Percentiles rank a stretch among this genome's conserved stretches.
Evolutionary conservation across 495 filamentous ascomycete genomes (phyloP).

Genomic region (Physcia stellaris): DNA sequence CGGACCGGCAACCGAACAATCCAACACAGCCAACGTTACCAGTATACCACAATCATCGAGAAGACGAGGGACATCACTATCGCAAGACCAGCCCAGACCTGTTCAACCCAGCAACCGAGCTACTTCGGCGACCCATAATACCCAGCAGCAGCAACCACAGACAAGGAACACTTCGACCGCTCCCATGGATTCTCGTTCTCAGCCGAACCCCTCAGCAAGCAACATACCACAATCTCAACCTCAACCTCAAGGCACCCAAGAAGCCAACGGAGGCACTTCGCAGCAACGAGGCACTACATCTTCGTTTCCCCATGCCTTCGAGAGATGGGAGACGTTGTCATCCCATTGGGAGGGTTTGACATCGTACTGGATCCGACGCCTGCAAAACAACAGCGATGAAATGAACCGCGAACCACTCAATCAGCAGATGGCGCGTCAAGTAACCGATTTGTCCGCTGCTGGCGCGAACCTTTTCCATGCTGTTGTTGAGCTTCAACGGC

Average conservation of each 20-base stretch:
- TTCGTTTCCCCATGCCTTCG: conserved; percentile 89
- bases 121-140: conserved; percentile 7
- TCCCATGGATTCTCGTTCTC: conserved; percentile 7
- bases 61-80: conserved; percentile 14
- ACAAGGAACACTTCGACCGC: conserved; percentile 1
- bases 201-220: conserved; percentile 22
- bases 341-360: conserved; percentile 98
- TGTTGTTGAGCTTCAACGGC: conserved; percentile 89
- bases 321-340: conserved; percentile 91
- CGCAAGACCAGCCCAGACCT: conserved; percentile 21
- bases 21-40: neutral
- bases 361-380: conserved; percentile 86
- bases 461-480: conserved; percentile 97
- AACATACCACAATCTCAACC: conserved; percentile 18
- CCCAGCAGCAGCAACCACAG: conserved; percentile 12
- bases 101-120: conserved; percentile 11
- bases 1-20: conserved; percentile 1
- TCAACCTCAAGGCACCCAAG: conserved; percentile 15
- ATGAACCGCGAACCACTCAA: conserved; percentile 68
- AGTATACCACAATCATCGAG: conserved; percentile 10
- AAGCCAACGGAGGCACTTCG: conserved; percentile 21
- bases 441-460: conserved; percentile 88
- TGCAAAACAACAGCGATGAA: conserved; percentile 81
- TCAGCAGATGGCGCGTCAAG: conserved; percentile 80
- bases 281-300: conserved; percentile 30